phyloP scores from a whole-genome alignment of 2,329 filamentous ascomycete genomes.

The Sporothrix euskadiensis region DNA sequence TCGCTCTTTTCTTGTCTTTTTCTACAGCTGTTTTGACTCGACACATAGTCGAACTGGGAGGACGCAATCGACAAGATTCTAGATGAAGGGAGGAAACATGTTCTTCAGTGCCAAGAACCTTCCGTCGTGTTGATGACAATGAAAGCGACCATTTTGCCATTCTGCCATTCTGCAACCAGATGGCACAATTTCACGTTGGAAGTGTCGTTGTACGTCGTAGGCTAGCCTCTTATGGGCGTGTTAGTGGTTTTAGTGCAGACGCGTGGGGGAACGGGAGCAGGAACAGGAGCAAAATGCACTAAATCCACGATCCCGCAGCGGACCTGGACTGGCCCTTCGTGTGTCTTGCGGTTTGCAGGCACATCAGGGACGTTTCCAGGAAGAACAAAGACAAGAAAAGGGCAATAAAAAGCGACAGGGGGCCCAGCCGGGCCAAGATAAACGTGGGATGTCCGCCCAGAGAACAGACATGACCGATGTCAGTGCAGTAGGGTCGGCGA shows the following conservation, averaged over 20 bases:
- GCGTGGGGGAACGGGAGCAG: slow-evolving; percentile 11
- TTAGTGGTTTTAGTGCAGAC: slow-evolving; percentile 1
- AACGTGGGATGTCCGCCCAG: not conserved
- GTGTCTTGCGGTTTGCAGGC: no score
- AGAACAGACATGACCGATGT: slow-evolving; percentile 19
- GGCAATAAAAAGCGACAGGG: not conserved
- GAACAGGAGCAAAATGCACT: not conserved
- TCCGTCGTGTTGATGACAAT: not conserved
- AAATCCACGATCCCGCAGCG: slow-evolving; percentile 6
- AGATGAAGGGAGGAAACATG: not conserved
- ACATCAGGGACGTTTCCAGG: not conserved
- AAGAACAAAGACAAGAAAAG: not conserved
- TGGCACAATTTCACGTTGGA: slow-evolving; percentile 12
- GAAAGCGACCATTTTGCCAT: not conserved
- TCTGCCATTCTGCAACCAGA: not conserved
- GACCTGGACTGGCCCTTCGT: not conserved
- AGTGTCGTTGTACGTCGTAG: not conserved
- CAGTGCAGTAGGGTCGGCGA: not conserved
- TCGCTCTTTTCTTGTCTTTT: not conserved
- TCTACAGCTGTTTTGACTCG: not conserved
- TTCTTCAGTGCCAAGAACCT: not conserved
- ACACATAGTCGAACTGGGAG: not conserved
- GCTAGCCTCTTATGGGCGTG: not conserved
- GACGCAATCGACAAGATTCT: not conserved
- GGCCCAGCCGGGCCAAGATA: not conserved